Percentiles rank a stretch among this genome's conserved stretches.
phyloP scores from a whole-genome alignment of 768 basidiomycete species.

The Leccinum sublutescens region DNA sequence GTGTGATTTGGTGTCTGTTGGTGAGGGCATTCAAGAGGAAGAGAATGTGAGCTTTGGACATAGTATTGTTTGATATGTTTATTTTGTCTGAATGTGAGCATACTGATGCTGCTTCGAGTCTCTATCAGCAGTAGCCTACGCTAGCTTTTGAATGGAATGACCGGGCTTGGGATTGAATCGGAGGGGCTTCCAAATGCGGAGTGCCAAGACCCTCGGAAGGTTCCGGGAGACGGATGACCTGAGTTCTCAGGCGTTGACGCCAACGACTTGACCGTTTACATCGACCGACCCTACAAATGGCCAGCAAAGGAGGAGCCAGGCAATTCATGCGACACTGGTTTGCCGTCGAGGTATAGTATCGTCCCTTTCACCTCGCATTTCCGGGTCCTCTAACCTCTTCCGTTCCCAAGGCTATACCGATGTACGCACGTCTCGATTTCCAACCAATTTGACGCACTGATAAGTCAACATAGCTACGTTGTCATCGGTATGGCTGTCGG shows the following conservation, averaged over 20 bases:
- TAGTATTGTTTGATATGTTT: not conserved
- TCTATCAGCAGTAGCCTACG: too few species aligned
- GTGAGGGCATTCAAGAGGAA: constrained; percentile 32
- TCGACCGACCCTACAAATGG: constrained; percentile 22
- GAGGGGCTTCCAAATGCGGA: not conserved
- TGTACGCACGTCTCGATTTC: constrained; percentile 34
- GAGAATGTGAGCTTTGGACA: constrained; percentile 2
- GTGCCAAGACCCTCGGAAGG: not conserved
- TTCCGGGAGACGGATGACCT: not conserved
- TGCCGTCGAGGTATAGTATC: constrained; percentile 41
- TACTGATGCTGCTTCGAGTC: too few species aligned
- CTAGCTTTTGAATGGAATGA: too few species aligned
- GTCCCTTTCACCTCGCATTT: not conserved
- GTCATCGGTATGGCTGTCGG: constrained; percentile 48
- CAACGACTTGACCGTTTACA: not conserved
- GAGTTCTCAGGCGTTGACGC: not conserved
- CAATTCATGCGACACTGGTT: constrained; percentile 42
- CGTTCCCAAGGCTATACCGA: constrained; percentile 44
- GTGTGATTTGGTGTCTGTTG: constrained; percentile 39
- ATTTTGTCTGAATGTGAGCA: too few species aligned
- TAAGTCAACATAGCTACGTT: constrained; percentile 37
- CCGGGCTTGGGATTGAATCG: too few species aligned
- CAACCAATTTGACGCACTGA: constrained; percentile 12
- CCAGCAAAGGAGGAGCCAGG: constrained; percentile 16
- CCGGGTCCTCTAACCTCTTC: not conserved